Percentiles rank a stretch among this genome's conserved stretches.
These are phyloP conservation scores for Aphanomyces stellatus DNA, from an alignment of 352 stramenopile genomes.

Conservation along the genomic window DNA sequence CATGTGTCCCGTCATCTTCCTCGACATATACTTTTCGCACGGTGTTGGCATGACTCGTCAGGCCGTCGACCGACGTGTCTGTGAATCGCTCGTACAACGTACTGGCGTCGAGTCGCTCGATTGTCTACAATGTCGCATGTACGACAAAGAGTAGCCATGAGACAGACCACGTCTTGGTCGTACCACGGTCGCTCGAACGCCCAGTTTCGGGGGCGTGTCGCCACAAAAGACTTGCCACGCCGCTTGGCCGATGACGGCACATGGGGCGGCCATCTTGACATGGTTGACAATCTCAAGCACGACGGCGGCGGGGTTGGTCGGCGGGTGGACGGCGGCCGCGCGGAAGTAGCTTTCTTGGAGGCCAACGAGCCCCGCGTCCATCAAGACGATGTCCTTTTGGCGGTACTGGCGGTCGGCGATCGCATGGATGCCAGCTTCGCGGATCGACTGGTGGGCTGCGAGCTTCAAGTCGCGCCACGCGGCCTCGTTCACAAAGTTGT, in stretches of 20 bases:
- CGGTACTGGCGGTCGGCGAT: neutral
- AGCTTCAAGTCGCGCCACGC: slow-evolving; percentile 1
- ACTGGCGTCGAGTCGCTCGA: neutral
- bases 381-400: slow-evolving; percentile 6
- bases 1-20: neutral
- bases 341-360: neutral
- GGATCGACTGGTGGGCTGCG: neutral
- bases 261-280: neutral
- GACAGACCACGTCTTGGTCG: neutral
- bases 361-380: slow-evolving; percentile 11
- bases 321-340: neutral
- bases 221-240: neutral
- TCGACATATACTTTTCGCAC: neutral
- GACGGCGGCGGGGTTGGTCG: neutral
- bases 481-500: neutral
- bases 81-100: neutral
- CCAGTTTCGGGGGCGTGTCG: neutral
- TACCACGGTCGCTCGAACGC: neutral
- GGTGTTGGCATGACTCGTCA: neutral
- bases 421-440: neutral
- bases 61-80: neutral
- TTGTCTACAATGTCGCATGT: neutral
- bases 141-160: neutral
- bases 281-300: neutral
- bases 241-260: neutral